Evolutionary conservation across 768 basidiomycete genomes (phyloP), one percentile per base, ranked within the genome.

Genomic region (Leucocoprinus sp.): DNA sequence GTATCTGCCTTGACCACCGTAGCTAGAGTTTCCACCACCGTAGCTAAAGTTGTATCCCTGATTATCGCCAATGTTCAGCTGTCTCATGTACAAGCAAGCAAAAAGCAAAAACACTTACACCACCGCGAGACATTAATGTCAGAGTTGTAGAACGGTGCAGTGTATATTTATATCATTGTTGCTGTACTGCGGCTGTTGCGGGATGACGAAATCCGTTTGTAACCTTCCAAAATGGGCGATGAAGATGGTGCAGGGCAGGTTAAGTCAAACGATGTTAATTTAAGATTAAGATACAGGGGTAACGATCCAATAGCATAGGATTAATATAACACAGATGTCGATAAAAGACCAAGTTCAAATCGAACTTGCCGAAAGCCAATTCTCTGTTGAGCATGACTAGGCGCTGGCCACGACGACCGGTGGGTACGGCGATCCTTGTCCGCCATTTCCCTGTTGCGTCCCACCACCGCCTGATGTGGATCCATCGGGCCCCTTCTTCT

Each of bases 111-210:
- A 28, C 12, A 52, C 56, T 48, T 50, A 58, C 59, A 24, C 64
- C 59, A 26, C 64, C 63, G 63, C 65, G 67, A 28, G 68, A 66
- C 66, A 69, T 67, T 14, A n/a, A n/a, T n/a, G n/a, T n/a, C n/a
- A n/a, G n/a, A n/a, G n/a, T n/a, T n/a, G n/a, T n/a, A n/a, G n/a
- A n/a, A n/a, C n/a, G n/a, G n/a, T n/a, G n/a, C n/a, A n/a, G n/a
- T n/a, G n/a, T n/a, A n/a, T n/a, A n/a, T n/a, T n/a, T n/a, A n/a
- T n/a, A n/a, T n/a, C n/a, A n/a, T n/a, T n/a, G n/a, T n/a, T n/a
- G n/a, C n/a, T n/a, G n/a, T n/a, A n/a, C n/a, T n/a, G n/a, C n/a
- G n/a, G n/a, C n/a, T n/a, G n/a, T n/a, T n/a, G n/a, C n/a, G n/a
- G n/a, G n/a, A n/a, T n/a, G n/a, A n/a, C n/a, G n/a, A n/a, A n/a